Conservation (phyloP, 768 basidiomycete species). For the Amanita phalloides region DNA sequence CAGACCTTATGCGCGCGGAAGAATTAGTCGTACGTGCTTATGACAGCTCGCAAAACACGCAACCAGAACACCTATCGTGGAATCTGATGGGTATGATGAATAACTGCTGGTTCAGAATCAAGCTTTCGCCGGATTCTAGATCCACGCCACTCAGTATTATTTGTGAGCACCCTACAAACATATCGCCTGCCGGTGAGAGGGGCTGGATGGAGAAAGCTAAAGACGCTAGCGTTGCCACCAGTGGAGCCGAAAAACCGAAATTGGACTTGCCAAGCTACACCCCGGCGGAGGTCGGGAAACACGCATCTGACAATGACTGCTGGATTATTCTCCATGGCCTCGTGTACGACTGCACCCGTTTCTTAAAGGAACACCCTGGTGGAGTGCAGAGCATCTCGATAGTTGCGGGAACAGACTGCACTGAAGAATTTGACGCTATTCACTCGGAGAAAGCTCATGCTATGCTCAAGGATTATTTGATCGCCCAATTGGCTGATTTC, state of each 20-base stretch:
- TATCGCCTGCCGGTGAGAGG: conserved; percentile 23
- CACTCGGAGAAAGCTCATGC: conserved; percentile 40
- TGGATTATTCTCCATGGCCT: conserved; percentile 1
- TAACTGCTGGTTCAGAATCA: conserved; percentile 29
- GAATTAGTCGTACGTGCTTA: conserved; percentile 40
- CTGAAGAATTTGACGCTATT: conserved; percentile 56
- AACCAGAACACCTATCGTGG: conserved; percentile 49
- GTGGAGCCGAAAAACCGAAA: background rate
- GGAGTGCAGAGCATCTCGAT: conserved; percentile 43
- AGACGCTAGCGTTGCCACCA: conserved; percentile 1
- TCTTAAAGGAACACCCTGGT: conserved; percentile 47
- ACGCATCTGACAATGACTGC: background rate
- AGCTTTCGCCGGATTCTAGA: background rate
- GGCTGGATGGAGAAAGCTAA: conserved; percentile 60
- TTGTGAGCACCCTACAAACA: conserved; percentile 33
- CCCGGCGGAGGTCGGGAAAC: background rate
- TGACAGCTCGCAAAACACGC: conserved; percentile 41
- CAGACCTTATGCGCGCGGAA: conserved; percentile 20
- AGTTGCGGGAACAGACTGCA: conserved; percentile 48
- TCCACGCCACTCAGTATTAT: conserved; percentile 36
- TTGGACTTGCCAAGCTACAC: background rate
- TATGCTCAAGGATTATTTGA: conserved; percentile 40
- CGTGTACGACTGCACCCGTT: conserved; percentile 43
- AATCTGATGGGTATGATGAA: conserved; percentile 58
- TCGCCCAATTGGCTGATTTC: conserved; percentile 32